phyloP scores from a whole-genome alignment of 1,284 basidiomycete species.

The Naganishia liquefaciens region DNA sequence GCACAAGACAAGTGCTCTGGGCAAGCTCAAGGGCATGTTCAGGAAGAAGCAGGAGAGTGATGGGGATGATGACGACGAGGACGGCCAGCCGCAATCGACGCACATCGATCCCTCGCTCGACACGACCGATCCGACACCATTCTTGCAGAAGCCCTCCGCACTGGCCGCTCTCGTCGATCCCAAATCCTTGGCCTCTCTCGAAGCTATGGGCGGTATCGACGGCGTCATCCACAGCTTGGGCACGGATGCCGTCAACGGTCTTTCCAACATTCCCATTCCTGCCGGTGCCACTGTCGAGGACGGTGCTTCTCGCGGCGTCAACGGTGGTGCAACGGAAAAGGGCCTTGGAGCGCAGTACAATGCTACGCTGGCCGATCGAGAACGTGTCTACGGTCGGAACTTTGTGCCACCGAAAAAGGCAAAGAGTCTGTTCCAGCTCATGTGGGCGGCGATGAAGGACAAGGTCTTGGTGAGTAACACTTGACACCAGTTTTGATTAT shows the following conservation, averaged over 20 bases:
- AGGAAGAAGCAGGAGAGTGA: slow-evolving; percentile 23
- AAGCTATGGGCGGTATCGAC: slow-evolving; percentile 70
- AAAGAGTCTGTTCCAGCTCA: slow-evolving; percentile 79
- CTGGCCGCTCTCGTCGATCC: slow-evolving; percentile 89
- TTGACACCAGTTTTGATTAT: slow-evolving; percentile 30
- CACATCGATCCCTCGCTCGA: slow-evolving; percentile 59
- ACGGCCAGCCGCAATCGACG: background rate
- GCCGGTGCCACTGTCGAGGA: slow-evolving; percentile 36
- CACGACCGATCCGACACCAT: slow-evolving; percentile 69
- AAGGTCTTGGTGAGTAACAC: slow-evolving; percentile 74
- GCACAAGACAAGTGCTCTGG: slow-evolving; percentile 25
- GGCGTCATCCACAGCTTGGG: slow-evolving; percentile 74
- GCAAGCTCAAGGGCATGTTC: slow-evolving; percentile 31
- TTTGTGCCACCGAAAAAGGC: slow-evolving; percentile 72
- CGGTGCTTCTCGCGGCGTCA: slow-evolving; percentile 31
- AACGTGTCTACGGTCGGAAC: slow-evolving; percentile 79
- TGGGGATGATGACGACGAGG: slow-evolving; percentile 23
- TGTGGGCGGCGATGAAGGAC: slow-evolving; percentile 94
- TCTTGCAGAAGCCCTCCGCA: slow-evolving; percentile 68
- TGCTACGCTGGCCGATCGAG: slow-evolving; percentile 66
- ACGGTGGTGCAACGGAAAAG: slow-evolving; percentile 34
- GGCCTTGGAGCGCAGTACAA: slow-evolving; percentile 57
- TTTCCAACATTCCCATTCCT: slow-evolving; percentile 38
- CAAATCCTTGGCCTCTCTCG: slow-evolving; percentile 63
- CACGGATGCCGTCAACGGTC: slow-evolving; percentile 64